Conservation (phyloP, 495 filamentous ascomycete genomes). For the Penicillium psychrofluorescens region DNA sequence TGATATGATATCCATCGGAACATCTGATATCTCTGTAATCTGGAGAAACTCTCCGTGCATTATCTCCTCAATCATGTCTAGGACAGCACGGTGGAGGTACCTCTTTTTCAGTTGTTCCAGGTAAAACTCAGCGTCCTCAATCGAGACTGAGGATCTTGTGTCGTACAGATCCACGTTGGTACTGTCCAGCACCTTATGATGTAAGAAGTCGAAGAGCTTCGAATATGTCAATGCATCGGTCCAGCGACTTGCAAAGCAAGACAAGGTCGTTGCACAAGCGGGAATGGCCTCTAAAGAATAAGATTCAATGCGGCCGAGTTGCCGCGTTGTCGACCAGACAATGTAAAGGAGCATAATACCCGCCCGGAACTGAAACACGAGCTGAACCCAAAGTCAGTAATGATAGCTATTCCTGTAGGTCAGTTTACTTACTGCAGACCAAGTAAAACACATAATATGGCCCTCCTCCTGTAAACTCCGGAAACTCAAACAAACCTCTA, state of each 20-base stretch:
- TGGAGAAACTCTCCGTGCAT: slow-evolving; percentile 10
- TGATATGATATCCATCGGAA: background rate
- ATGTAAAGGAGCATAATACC: slow-evolving; percentile 27
- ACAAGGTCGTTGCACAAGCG: slow-evolving; percentile 15
- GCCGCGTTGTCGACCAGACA: slow-evolving; percentile 16
- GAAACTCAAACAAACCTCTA: slow-evolving; percentile 23
- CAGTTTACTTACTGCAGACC: slow-evolving; percentile 21
- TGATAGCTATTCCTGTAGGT: too few species aligned
- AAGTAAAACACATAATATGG: slow-evolving; percentile 29
- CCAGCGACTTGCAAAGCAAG: slow-evolving; percentile 21
- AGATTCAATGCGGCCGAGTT: slow-evolving; percentile 1
- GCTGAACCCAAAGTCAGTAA: slow-evolving; percentile 4
- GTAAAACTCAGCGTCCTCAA: slow-evolving; percentile 13
- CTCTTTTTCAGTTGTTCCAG: slow-evolving; percentile 19
- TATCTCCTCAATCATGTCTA: slow-evolving; percentile 30
- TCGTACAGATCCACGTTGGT: background rate
- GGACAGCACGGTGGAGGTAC: slow-evolving; percentile 21
- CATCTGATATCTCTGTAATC: slow-evolving; percentile 2
- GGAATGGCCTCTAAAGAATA: slow-evolving; percentile 15
- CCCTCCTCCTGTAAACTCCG: slow-evolving; percentile 24
- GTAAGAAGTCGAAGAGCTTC: slow-evolving; percentile 17
- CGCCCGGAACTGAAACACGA: slow-evolving; percentile 26
- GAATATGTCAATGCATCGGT: slow-evolving; percentile 19
- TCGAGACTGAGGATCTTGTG: background rate
- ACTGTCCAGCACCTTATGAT: slow-evolving; percentile 5